Conservation (phyloP, 2,329 filamentous ascomycete genomes). For the Fusarium newnesense region DNA sequence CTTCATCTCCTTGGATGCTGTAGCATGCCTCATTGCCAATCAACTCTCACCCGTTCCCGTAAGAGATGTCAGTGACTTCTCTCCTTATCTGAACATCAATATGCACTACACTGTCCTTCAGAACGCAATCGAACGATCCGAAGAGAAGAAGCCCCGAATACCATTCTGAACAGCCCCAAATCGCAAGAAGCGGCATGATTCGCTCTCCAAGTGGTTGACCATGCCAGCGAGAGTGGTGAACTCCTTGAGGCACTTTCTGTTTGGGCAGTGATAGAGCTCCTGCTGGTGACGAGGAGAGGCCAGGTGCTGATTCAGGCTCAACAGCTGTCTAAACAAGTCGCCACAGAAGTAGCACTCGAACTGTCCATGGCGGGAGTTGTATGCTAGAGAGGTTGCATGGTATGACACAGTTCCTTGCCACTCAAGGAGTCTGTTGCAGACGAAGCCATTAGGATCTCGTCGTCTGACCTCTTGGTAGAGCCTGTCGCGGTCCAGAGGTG, state of each 20-base stretch:
- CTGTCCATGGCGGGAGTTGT: constrained; percentile 50
- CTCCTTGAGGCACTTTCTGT: constrained; percentile 47
- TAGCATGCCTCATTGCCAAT: not conserved
- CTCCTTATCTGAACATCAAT: too few relatives aligned
- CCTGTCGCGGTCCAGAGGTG: constrained; percentile 58
- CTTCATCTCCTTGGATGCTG: not conserved
- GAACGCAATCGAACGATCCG: constrained; percentile 18
- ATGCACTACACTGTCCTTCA: not conserved
- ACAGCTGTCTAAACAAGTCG: constrained; percentile 50
- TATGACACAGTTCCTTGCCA: constrained; percentile 52
- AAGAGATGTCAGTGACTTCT: too few relatives aligned
- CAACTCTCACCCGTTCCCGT: too few relatives aligned
- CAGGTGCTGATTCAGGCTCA: constrained; percentile 62
- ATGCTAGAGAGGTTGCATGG: constrained; percentile 53
- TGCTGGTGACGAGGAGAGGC: constrained; percentile 58
- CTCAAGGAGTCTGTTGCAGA: constrained; percentile 63
- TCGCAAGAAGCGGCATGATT: constrained; percentile 52
- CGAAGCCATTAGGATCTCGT: constrained; percentile 58
- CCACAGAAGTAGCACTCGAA: constrained; percentile 57
- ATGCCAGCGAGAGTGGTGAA: constrained; percentile 54
- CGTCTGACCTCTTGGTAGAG: constrained; percentile 58
- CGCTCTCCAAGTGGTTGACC: constrained; percentile 58
- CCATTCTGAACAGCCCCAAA: constrained; percentile 51
- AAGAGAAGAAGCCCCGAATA: constrained; percentile 33
- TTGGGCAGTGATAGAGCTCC: constrained; percentile 54